Base-by-base conservation (phyloP, 1,284 basidiomycete genomes). In the Moesziomyces aphidis region DNA sequence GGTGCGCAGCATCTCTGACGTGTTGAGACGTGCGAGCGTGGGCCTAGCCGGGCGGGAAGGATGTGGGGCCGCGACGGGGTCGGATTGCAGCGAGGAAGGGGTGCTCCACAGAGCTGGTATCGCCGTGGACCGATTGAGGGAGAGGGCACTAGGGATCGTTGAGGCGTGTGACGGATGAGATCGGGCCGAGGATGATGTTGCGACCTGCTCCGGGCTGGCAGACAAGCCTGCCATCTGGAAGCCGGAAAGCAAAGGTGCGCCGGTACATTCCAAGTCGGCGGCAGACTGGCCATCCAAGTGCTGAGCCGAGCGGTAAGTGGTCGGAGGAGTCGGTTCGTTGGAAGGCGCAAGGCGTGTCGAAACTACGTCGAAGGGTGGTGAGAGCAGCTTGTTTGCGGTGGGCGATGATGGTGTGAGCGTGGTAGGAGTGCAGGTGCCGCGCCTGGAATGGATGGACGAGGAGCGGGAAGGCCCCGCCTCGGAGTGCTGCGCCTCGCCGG, bases 11-110 rank as follows among this genome's bases (percentile, higher is more conserved):
- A 73, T 61, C 56, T 78, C 77, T 34, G 77, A 78, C 9, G 74
- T 78, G 50, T 78, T 76, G 42, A 78, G 60, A 17, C 77, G 67
- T 1, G 74, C 55, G 7, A 78, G 61, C 3, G 53, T 65, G 2
- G 77, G 77, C 22, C 76, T 26, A 5, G 50, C 39, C 1, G 61
- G 51, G 10, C 58, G 66, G 13, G 54, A 26, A n/a, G 63, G 47
- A 24, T 36, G 50, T 10, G 44, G 13, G 7, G 39, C 28, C 6
- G 21, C 7, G 9, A 57, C 24, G 3, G 53, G 46, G 15, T 50
- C 17, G 22, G 5, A 15, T 39, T n/a, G 26, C 26, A 28, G 26
- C 26, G 26, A 28, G 26, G 26, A 8, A 28, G 26, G 26, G 26
- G 34, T 51, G 9, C 48, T 22, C 19, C 50, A 10, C 9, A 47